Base-by-base conservation (phyloP, 306 rosid genomes). In the Sindora glabra region DNA sequence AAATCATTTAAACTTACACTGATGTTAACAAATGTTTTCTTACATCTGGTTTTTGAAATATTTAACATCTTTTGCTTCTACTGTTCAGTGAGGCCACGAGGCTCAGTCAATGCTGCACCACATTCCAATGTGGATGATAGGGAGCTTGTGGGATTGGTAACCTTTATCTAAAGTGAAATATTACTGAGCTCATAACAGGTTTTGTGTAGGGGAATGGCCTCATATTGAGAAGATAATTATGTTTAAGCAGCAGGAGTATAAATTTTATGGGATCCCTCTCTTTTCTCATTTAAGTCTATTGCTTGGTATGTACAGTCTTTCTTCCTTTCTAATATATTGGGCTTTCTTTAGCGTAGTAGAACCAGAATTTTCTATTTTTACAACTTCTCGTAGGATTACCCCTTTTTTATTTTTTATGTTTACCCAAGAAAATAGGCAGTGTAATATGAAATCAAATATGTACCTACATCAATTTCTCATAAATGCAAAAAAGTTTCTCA, bases 41-140 rank as follows among this genome's bases (percentile, higher is more conserved):
- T 27, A 42, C 50, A 8, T 34, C 38, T 13, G 60, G 33, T 41
- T 16, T 48, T 45, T 48, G 64, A 38, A 33, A 37, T 63, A 57
- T 48, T 16, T 68, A 36, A 69, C 55, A 38, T 48, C 8, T 32
- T 50, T 4, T 61, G 32, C 54, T 59, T 67, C 55, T 10, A 34
- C 33, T 68, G 16, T 68, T 53, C 96, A 94, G 99, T 25, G 33
- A 86, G 90, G 77, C 67, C 82, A 5, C 95, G 99, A 16, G 80
- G 65, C 76, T 25, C 88, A 4, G 67, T 38, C 59, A 82, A 83
- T 41, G 53, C 74, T 69, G n/a, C n/a, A n/a, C 48, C 82, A 0
- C 94, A 82, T 55, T 74, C 78, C 69, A 84, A 70, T 62, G 83
- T 68, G 27, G 87, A 81, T 52, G 99, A 89, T 14, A 94, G 87